Base-by-base conservation (phyloP, 164 flowering plant genomes). In the Umbilicus rupestris region DNA sequence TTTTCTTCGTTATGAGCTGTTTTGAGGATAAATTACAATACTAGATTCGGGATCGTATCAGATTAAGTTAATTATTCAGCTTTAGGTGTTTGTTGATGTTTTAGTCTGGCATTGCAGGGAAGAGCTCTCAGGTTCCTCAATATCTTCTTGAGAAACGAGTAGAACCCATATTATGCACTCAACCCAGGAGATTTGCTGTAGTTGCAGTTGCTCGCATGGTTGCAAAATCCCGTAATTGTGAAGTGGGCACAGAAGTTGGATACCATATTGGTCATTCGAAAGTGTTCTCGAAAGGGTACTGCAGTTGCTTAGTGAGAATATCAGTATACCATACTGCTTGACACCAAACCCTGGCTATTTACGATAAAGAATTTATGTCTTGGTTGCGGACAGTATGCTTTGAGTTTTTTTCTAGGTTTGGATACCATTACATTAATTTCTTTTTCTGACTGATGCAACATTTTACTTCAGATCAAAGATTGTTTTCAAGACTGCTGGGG, bases 111-210 rank as follows among this genome's bases (percentile, higher is more conserved):
- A 30, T 62, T 67, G 30, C 60, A 95, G 99, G 99, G 64, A 95
- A 95, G 77, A 92, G 97, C 79, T 95, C 99, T 3, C 99, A 95
- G 79, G 85, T 95, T 70, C 99, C 97, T 0, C 94, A 90, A 52
- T 95, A 88, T 74, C 85, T 95, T 46, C 76, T 89, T 52, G 92
- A 89, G 47, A 87, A 74, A 72, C 80, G 83, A 60, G 64, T 89
- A 74, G 79, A 77, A 42, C 99, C 99, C 31, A 82, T 95, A 71
- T 64, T 95, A 55, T 95, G 97, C 69, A 92, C 99, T 1, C 99
- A 92, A 64, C 99, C 99, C 24, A 83, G 99, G 77, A 83, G 99
- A 75, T 95, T 92, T 78, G 99, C 99, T 47, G 99, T 95, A 63
- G 96, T 95, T 19, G 92, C 99, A 73, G 95, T 95, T 72, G 99